Percentiles rank a stretch among this genome's conserved stretches.
Conservation (phyloP, 495 filamentous ascomycete genomes). For the Penicillium diatomitis region DNA sequence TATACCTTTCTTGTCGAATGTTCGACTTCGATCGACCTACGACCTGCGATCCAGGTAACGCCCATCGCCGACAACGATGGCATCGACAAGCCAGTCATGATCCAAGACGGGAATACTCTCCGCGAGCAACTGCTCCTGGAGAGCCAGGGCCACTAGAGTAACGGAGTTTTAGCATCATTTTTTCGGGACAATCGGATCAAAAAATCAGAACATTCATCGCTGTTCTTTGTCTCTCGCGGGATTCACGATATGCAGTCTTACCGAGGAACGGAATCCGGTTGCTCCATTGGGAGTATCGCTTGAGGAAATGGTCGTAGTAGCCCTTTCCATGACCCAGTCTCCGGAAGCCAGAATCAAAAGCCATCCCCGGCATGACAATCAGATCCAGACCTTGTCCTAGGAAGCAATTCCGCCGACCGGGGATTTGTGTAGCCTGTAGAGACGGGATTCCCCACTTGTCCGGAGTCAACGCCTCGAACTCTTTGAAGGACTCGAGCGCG, state of each 20-base stretch:
- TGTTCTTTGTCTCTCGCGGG: constrained; percentile 2
- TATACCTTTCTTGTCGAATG: constrained; percentile 11
- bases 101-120: constrained; percentile 56
- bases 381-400: constrained; percentile 62
- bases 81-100: constrained; percentile 59
- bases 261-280: constrained; percentile 55
- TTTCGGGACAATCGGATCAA: background rate
- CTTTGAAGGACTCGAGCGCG: constrained; percentile 55
- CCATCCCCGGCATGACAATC: constrained; percentile 88
- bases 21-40: constrained; percentile 10
- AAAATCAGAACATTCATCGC: constrained; percentile 4
- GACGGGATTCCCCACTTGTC: constrained; percentile 94
- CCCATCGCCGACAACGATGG: constrained; percentile 53
- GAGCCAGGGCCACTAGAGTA: constrained; percentile 66
- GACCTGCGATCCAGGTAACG: constrained; percentile 28
- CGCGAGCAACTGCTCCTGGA: constrained; percentile 76
- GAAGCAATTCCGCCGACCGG: constrained; percentile 58
- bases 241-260: constrained; percentile 26
- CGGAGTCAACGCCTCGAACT: constrained; percentile 64
- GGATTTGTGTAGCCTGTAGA: constrained; percentile 51
- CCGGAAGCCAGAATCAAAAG: constrained; percentile 68
- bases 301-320: constrained; percentile 90
- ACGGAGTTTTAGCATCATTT: constrained; percentile 16
- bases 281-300: constrained; percentile 50
- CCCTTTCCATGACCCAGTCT: constrained; percentile 92